Conservation (phyloP, 257 asterid species). For the Rubia yunnanensis region DNA sequence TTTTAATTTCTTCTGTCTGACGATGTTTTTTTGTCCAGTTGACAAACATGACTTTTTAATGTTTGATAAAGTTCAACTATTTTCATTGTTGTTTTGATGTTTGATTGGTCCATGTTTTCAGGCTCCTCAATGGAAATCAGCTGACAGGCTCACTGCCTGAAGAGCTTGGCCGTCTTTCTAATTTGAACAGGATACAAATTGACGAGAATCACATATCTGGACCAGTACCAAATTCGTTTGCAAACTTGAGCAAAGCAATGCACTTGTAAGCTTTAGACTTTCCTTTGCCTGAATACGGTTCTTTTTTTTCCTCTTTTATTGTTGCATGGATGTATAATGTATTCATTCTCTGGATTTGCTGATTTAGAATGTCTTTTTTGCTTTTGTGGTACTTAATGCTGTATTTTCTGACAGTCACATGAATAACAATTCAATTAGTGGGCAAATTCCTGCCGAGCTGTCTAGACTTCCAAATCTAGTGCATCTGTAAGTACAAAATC, state of each 20-base stretch:
- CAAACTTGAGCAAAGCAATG: conserved; percentile 48
- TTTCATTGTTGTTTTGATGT: background rate
- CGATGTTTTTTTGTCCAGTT: no score
- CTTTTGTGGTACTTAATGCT: conserved; percentile 12
- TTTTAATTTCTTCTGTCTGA: conserved; percentile 6
- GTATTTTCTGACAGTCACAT: conserved; percentile 66
- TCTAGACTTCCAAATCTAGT: conserved; percentile 73
- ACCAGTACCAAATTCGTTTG: conserved; percentile 64
- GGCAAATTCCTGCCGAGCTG: conserved; percentile 74
- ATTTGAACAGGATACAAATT: conserved; percentile 86
- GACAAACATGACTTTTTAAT: background rate
- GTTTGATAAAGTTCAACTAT: no score
- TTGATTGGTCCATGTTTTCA: conserved; percentile 21
- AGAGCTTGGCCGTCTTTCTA: conserved; percentile 76
- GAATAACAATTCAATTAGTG: conserved; percentile 94
- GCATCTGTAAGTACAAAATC: conserved; percentile 70
- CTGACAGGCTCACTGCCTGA: conserved; percentile 89
- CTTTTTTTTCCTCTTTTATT: conserved; percentile 8
- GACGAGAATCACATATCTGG: conserved; percentile 89
- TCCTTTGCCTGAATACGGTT: background rate
- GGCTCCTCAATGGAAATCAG: conserved; percentile 92
- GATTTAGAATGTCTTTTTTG: conserved; percentile 1
- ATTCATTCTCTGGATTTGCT: background rate
- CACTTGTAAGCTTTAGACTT: conserved; percentile 58
- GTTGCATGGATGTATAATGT: background rate